Conservation (phyloP, 225 moss, liverwort and hornwort species). For the Rhytidiadelphus loreus region DNA sequence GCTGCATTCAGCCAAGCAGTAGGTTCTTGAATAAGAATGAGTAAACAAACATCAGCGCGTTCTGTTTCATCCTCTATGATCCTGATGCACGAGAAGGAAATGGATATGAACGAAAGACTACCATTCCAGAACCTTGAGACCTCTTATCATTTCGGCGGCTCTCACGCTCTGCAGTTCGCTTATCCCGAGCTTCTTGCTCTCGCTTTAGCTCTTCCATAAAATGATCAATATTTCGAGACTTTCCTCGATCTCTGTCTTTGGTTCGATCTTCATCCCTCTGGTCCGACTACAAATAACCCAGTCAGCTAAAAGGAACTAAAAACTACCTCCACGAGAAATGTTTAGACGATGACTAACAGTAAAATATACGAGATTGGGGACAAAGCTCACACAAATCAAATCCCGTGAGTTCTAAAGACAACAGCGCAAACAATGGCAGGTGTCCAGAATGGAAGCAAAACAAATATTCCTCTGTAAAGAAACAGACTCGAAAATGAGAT, state of each 20-base stretch:
- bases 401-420: not conserved
- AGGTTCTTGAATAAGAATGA: not conserved
- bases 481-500: not conserved
- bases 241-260: constrained; percentile 89
- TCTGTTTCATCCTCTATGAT: not conserved
- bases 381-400: not conserved
- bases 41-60: not conserved
- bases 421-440: not conserved
- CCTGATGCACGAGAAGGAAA: not conserved
- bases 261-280: constrained; percentile 85
- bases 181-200: constrained; percentile 95
- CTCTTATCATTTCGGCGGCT: constrained; percentile 81
- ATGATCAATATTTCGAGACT: constrained; percentile 89
- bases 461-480: not conserved
- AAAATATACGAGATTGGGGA: not conserved
- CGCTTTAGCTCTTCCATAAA: constrained; percentile 99
- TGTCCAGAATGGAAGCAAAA: not conserved
- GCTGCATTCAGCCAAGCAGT: not conserved
- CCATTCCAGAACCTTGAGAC: constrained; percentile 47
- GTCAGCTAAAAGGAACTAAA: not conserved
- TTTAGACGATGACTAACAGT: not conserved
- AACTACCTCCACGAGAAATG: not conserved
- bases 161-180: constrained; percentile 83
- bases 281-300: not conserved
- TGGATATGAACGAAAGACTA: constrained; percentile 6